Percentiles rank a stretch among this genome's conserved stretches.
Conservation (phyloP, 129 eudicot genomes). For the Calendula officinalis region DNA sequence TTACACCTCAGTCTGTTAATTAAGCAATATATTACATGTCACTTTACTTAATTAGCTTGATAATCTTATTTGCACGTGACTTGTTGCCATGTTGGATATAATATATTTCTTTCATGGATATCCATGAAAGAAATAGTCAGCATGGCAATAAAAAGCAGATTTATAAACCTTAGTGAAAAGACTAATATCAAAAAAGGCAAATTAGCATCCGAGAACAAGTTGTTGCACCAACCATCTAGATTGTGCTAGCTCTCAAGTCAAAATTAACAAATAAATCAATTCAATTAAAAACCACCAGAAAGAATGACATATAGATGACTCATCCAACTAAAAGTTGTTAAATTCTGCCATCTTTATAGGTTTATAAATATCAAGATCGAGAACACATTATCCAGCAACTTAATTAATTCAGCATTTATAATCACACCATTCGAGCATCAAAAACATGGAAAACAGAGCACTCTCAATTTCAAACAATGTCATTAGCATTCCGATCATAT, state of each 20-base stretch:
- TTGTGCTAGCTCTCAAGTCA: neutral
- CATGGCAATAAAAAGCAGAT: constrained; percentile 9
- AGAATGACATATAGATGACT: constrained; percentile 25
- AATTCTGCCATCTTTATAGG: neutral
- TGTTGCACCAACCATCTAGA: neutral
- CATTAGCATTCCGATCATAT: constrained; percentile 16
- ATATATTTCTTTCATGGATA: constrained; percentile 16
- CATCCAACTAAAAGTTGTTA: constrained; percentile 23
- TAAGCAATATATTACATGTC: neutral
- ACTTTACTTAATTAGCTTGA: constrained; percentile 9
- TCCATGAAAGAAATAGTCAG: constrained; percentile 13
- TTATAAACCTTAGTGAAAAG: constrained; percentile 5
- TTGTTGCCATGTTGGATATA: constrained; percentile 16
- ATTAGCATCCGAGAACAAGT: neutral
- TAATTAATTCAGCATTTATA: constrained; percentile 4
- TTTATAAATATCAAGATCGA: constrained; percentile 27
- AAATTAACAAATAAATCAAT: neutral
- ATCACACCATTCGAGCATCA: neutral
- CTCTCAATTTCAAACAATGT: constrained; percentile 9
- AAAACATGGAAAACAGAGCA: constrained; percentile 27
- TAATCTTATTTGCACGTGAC: constrained; percentile 9
- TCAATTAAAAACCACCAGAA: constrained; percentile 2
- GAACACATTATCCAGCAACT: neutral
- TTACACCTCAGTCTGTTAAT: constrained; percentile 21
- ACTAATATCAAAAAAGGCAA: neutral